Evolutionary conservation across 441 rosid species (phyloP).

Genomic region (Croton setiger): DNA sequence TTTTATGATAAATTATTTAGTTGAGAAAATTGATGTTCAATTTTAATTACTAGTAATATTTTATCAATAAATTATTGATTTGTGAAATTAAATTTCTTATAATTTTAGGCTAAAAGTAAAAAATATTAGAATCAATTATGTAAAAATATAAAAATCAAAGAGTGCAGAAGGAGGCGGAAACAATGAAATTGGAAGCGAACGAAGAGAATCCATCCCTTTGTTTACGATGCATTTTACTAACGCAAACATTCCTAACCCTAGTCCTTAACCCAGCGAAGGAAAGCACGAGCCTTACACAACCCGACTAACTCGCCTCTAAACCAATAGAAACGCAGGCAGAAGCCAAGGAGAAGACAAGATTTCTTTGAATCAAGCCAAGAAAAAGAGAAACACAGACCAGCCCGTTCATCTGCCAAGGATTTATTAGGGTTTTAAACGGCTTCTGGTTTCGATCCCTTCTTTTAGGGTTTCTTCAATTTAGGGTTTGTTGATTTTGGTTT

Average conservation of each 20-base stretch:
- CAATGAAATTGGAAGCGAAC: too few species aligned
- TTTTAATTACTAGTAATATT: too few species aligned
- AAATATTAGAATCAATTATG: too few species aligned
- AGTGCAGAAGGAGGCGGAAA: too few species aligned
- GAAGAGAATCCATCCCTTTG: too few species aligned
- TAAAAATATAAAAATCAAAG: too few species aligned
- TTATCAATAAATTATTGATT: too few species aligned
- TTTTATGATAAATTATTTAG: too few species aligned
- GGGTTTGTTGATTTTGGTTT: neutral
- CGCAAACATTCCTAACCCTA: slow-evolving; percentile 1
- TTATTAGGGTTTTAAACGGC: neutral
- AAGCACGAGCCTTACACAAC: slow-evolving; percentile 13
- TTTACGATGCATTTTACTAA: too few species aligned
- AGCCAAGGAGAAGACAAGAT: slow-evolving; percentile 6
- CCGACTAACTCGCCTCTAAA: slow-evolving; percentile 5
- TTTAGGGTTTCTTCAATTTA: neutral
- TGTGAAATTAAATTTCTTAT: too few species aligned
- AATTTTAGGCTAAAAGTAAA: too few species aligned
- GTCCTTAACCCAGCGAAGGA: neutral
- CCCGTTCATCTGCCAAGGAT: neutral
- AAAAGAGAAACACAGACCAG: neutral
- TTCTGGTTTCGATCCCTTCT: slow-evolving; percentile 9
- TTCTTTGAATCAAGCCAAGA: neutral
- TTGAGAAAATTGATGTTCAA: too few species aligned
- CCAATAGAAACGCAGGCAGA: slow-evolving; percentile 22